Evolutionary conservation across 2,329 filamentous ascomycete species (phyloP).

Genomic region (Malbranchea zuffiana): DNA sequence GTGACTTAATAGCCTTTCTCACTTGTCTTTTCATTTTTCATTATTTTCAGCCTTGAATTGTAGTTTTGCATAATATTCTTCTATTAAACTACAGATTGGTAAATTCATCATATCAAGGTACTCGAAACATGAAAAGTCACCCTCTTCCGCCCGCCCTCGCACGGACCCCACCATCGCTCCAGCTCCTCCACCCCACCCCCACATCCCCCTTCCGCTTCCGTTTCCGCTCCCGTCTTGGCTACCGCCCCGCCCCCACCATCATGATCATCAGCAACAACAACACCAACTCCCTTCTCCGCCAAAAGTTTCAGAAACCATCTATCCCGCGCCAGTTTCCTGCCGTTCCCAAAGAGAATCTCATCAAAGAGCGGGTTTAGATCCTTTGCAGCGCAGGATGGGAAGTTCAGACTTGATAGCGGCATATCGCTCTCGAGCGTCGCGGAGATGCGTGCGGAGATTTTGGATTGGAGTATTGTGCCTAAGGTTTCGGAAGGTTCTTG

Average conservation of each 20-base stretch:
- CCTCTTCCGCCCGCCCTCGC: constrained; percentile 6
- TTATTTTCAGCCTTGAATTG: constrained; percentile 4
- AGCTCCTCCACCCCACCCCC: too few relatives aligned
- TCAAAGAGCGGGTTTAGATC: constrained; percentile 25
- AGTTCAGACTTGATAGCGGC: too few relatives aligned
- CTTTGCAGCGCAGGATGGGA: constrained; percentile 27
- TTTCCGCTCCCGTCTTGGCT: too few relatives aligned
- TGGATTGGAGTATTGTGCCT: constrained; percentile 15
- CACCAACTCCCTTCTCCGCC: constrained; percentile 18
- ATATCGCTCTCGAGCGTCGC: constrained; percentile 19
- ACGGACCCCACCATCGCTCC: too few relatives aligned
- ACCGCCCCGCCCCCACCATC: too few relatives aligned
- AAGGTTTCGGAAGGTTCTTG: constrained; percentile 18
- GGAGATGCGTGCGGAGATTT: constrained; percentile 22
- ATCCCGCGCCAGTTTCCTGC: constrained; percentile 21
- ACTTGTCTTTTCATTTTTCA: constrained; percentile 6
- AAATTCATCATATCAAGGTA: too few relatives aligned
- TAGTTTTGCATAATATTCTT: constrained; percentile 7
- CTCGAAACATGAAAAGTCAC: constrained; percentile 8
- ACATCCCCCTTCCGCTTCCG: too few relatives aligned
- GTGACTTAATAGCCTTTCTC: too few relatives aligned
- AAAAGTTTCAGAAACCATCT: too few relatives aligned
- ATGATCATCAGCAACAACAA: constrained; percentile 12
- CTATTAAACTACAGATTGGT: too few relatives aligned
- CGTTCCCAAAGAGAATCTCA: constrained; percentile 20